Evolutionary conservation across 2,329 filamentous ascomycete genomes (phyloP).

Genomic region (Colletotrichum cuscutae): DNA sequence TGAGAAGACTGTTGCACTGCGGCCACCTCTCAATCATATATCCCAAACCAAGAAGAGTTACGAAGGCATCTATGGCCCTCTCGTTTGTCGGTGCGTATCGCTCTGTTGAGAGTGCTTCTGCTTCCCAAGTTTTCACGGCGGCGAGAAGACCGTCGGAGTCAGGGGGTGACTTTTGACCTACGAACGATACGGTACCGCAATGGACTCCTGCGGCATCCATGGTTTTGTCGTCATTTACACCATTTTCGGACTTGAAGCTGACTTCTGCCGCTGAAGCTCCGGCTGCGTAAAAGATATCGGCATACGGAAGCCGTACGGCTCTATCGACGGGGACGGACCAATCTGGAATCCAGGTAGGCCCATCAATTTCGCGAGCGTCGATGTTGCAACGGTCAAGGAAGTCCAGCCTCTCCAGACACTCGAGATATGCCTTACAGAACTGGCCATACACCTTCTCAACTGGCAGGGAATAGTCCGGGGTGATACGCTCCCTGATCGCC

Average conservation of each 20-base stretch:
- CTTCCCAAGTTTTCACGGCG: not conserved
- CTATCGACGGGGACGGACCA: not conserved
- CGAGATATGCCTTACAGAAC: not conserved
- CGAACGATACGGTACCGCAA: not conserved
- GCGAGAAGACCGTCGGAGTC: not conserved
- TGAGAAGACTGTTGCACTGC: slow-evolving; percentile 4
- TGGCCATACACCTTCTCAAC: not conserved
- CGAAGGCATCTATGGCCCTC: not conserved
- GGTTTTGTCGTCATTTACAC: not conserved
- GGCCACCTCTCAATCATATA: not conserved
- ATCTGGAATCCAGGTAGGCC: not conserved
- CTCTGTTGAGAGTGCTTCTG: not conserved
- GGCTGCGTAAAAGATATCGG: not conserved
- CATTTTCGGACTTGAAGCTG: not conserved
- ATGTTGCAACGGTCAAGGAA: not conserved
- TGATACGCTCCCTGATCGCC: not conserved
- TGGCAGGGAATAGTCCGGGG: not conserved
- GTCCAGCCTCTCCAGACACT: not conserved
- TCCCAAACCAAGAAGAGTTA: not conserved
- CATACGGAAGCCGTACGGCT: not conserved
- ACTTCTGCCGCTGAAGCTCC: not conserved
- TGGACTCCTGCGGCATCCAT: not conserved
- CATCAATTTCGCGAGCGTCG: not conserved
- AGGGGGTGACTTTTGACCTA: not conserved
- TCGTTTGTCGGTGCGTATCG: not conserved